Base-by-base conservation (phyloP, 345 rosid species). In the Barbarea vulgaris region DNA sequence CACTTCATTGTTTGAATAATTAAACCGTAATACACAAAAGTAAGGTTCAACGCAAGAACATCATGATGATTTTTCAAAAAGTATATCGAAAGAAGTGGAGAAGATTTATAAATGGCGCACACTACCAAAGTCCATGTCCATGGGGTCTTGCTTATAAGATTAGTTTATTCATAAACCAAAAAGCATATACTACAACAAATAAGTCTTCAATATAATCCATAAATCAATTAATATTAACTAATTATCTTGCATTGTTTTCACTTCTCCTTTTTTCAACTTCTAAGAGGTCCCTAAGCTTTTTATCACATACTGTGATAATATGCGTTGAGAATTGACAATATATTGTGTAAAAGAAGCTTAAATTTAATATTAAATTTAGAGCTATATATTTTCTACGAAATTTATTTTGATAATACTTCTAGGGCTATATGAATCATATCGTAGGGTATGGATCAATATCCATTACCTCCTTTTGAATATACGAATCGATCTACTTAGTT, bases 1-100 rank as follows among this genome's bases (percentile, higher is more conserved):
- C 75, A 76, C 58, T 69, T 76, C 70, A 33, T 61, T 76, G 57
- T 63, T 69, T 69, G 80, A 24, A 61, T 61, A 65, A 42, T 53
- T 60, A 69, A 68, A 68, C 56, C 55, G 22, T 41, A 61, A 44
- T 64, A 42, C 56, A 64, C 58, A 6, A 61, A 69, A 76, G 79
- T 44, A 62, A 42, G 75, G 80, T 69, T 51, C 42, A 76, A 61
- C 46, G 63, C 74, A 76, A 76, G 41, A 67, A 39, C 56, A 69
- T 69, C 56, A 53, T 67, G 27, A 67, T 76, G 56, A 50, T 76
- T 61, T 62, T 61, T 44, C 27, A 76, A 17, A 69, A 76, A 61
- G 70, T 69, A 76, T 22, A 44, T 31, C 7, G 64, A 76, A 76
- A 42, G 58, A 62, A 54, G 42, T 69, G 70, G 31, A 60, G 22